Base-by-base conservation (phyloP, 192 early-diverging fungal genomes). In the Linderina pennispora region DNA sequence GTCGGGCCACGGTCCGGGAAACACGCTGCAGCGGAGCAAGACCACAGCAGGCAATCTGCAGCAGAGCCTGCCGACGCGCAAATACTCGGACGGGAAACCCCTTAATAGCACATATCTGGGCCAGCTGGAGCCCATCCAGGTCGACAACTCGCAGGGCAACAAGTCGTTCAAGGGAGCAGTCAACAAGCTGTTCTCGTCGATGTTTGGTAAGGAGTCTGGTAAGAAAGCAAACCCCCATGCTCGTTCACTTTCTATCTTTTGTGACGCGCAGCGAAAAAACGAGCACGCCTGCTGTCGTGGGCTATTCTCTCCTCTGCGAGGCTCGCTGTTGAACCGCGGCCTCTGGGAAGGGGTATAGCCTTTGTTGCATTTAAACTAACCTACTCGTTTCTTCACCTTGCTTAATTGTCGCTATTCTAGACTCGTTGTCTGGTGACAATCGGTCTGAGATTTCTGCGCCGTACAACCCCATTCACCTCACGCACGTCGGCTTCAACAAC, bases 401-500 rank as follows among this genome's bases (percentile, higher is more conserved):
- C 26, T 18, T 42, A 16, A 42, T 34, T 25, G 33, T 17, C 16
- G 40, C 49, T 5, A 38, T 40, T 56, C 47, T 56, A 77, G 80
- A 78, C 50, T 51, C 77, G 53, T 45, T 82, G 37, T 70, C 77
- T 31, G 76, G 70, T 15, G 79, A 83, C 57, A 89, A 85, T 45
- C 84, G 87, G 50, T 80, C 84, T 54, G 87, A 97, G 62, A 92
- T 98, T 46, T 94, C 91, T 13, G 80, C 81, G 18, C 96, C 96
- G 3, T 98, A 90, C 71, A 97, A 97, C 58, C 87, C 96, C 14
- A 86, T 94, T 31, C 96, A 98, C 73, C 77, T 98, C 34, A 97
- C 94, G 17, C 96, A 98, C 62, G 96, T 97, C 36, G 96, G 96
- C 6, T 98, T 90, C 63, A 93, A 98, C 63, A 84, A 87, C 48